Percentiles rank a stretch among this genome's conserved stretches.
Conservation (phyloP, 805 yeast genomes). For the Metschnikowia anglica region DNA sequence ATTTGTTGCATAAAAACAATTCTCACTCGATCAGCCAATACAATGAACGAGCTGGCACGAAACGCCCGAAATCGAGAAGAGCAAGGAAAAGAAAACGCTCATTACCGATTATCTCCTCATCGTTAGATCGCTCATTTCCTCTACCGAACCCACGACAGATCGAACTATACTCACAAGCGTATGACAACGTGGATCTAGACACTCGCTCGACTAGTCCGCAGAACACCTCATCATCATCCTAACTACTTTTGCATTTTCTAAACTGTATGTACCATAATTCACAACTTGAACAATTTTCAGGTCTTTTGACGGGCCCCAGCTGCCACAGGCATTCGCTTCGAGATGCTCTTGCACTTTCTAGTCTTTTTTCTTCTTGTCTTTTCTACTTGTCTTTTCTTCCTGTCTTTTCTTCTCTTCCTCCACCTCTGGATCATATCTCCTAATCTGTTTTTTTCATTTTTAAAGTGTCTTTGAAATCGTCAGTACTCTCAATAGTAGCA, state of each 20-base stretch:
- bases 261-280: no score
- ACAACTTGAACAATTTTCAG: background rate
- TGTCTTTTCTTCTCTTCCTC: background rate
- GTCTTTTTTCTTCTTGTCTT: no score
- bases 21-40: conserved; percentile 4
- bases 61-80: conserved; percentile 2
- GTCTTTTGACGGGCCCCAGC: background rate
- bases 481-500: conserved; percentile 45
- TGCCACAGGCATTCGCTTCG: no score
- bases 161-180: conserved; percentile 18
- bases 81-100: conserved; percentile 9
- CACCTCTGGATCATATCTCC: background rate
- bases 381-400: no score
- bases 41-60: background rate
- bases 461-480: conserved; percentile 37
- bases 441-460: conserved; percentile 4
- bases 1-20: conserved; percentile 9
- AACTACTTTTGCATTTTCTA: conserved; percentile 4
- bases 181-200: conserved; percentile 18
- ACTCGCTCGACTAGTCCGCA: conserved; percentile 15
- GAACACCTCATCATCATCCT: conserved; percentile 7
- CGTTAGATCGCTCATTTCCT: conserved; percentile 20
- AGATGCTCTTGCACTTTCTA: no score
- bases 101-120: conserved; percentile 16
- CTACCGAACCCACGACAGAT: conserved; percentile 22